Base-by-base conservation (phyloP, 352 stramenopile species). In the Phytophthora foliorum region DNA sequence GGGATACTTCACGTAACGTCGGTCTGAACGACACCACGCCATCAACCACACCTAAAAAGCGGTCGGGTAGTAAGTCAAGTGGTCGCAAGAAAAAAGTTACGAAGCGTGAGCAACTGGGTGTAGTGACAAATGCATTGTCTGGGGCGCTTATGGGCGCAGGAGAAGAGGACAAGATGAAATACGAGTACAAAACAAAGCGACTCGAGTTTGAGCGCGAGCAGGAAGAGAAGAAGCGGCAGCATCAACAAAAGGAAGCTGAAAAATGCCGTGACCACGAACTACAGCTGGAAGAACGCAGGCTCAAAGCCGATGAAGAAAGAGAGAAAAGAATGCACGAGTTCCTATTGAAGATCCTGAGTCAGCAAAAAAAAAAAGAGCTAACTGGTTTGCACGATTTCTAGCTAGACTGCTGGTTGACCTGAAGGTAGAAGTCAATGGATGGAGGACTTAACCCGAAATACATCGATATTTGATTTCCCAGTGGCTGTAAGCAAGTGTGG, bases 381-480 rank as follows among this genome's bases (percentile, higher is more conserved):
- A 13, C 31, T 10, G 31, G 31, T 36, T 36, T n/a, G n/a, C n/a
- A n/a, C n/a, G n/a, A n/a, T n/a, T n/a, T n/a, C n/a, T n/a, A n/a
- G n/a, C n/a, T n/a, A n/a, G n/a, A n/a, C n/a, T n/a, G n/a, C n/a
- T n/a, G n/a, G n/a, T n/a, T n/a, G n/a, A n/a, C n/a, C 31, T 36
- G 31, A 6, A 49, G 42, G 14, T 32, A 51, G 11, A 17, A 14
- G 6, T 51, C 44, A 6, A 56, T 5, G 8, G 49, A 17, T 16
- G 49, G 17, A 10, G 27, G 49, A 3, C 6, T 4, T 22, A 56
- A 38, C 8, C 45, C 27, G 17, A 51, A 51, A 34, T 51, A 32
- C 44, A 51, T 51, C 5, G 24, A 51, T 4, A 51, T 32, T 51
- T 51, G 44, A 19, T 51, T 51, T 16, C 44, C 24, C 22, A 51